Conservation (phyloP, 1,284 basidiomycete species). For the Sparassis latifolia region DNA sequence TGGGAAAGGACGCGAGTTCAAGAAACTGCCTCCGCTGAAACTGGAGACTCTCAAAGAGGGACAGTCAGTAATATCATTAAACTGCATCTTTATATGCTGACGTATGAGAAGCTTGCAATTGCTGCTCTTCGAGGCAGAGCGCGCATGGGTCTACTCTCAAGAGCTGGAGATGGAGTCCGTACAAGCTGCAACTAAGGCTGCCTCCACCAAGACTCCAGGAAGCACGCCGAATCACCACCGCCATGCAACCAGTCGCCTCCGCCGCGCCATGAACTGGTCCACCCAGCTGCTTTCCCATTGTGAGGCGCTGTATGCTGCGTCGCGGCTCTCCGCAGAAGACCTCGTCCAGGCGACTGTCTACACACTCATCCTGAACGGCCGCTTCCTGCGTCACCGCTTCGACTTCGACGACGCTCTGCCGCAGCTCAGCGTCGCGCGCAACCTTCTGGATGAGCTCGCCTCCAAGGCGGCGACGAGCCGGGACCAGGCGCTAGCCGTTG, state of each 20-base stretch:
- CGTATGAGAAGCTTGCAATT: constrained; percentile 64
- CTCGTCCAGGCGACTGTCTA: constrained; percentile 64
- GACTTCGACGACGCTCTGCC: constrained; percentile 78
- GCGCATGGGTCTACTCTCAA: constrained; percentile 88
- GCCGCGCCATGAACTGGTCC: constrained; percentile 81
- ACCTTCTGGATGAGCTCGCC: constrained; percentile 70
- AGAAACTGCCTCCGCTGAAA: constrained; percentile 64
- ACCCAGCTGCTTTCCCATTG: constrained; percentile 73
- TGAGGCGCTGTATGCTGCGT: constrained; percentile 51
- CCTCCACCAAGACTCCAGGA: constrained; percentile 27
- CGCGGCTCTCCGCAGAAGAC: constrained; percentile 47
- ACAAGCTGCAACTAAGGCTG: constrained; percentile 35
- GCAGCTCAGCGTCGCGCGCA: constrained; percentile 74
- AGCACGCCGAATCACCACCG: constrained; percentile 56
- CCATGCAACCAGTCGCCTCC: constrained; percentile 75
- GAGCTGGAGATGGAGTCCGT: constrained; percentile 60
- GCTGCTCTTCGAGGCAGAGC: constrained; percentile 83
- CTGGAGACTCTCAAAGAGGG: constrained; percentile 67
- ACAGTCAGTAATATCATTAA: constrained; percentile 55
- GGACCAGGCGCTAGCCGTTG: constrained; percentile 83
- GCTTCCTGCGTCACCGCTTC: constrained; percentile 68
- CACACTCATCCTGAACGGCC: constrained; percentile 64
- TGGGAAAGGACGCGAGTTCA: constrained; percentile 87
- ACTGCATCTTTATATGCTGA: not conserved
- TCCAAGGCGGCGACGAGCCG: constrained; percentile 69